These are phyloP conservation scores for Macrolepiota dolichaula DNA, from an alignment of 768 basidiomycete species.

Conservation along the genomic window DNA sequence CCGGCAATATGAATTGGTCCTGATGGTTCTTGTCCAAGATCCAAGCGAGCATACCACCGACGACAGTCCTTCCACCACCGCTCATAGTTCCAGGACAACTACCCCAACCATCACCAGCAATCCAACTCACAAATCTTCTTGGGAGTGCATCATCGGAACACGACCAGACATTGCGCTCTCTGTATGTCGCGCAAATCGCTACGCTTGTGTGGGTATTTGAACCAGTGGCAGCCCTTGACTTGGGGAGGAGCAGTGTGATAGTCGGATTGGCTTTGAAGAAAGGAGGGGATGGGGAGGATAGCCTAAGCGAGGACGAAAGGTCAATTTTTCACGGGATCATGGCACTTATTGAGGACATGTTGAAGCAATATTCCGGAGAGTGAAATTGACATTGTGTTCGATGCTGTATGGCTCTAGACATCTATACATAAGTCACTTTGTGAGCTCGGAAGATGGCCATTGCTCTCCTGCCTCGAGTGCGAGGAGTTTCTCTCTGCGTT, in stretches of 20 bases:
- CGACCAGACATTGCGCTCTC: slow-evolving; percentile 65
- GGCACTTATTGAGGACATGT: slow-evolving; percentile 36
- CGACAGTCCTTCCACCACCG: slow-evolving; percentile 46
- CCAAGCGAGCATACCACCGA: slow-evolving; percentile 72
- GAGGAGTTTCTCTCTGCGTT: slow-evolving; percentile 28
- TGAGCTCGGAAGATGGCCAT: not conserved
- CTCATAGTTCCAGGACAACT: slow-evolving; percentile 35
- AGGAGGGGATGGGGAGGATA: slow-evolving; percentile 23
- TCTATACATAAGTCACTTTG: not conserved
- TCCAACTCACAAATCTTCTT: slow-evolving; percentile 74
- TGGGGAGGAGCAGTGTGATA: slow-evolving; percentile 56
- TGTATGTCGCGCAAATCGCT: slow-evolving; percentile 86
- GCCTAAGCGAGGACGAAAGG: slow-evolving; percentile 36
- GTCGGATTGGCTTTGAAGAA: slow-evolving; percentile 70
- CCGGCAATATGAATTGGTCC: not conserved
- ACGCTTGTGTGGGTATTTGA: slow-evolving; percentile 73
- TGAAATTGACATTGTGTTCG: not conserved
- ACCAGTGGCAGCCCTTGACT: slow-evolving; percentile 34
- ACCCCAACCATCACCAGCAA: slow-evolving; percentile 65
- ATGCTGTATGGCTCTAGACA: not conserved
- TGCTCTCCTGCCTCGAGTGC: slow-evolving; percentile 40
- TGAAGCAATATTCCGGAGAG: slow-evolving; percentile 18
- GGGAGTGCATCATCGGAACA: slow-evolving; percentile 72
- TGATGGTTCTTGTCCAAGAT: slow-evolving; percentile 45
- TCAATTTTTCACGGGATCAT: slow-evolving; percentile 48